Conservation (phyloP, 2,329 filamentous ascomycete species). For the Colletotrichum sp. region DNA sequence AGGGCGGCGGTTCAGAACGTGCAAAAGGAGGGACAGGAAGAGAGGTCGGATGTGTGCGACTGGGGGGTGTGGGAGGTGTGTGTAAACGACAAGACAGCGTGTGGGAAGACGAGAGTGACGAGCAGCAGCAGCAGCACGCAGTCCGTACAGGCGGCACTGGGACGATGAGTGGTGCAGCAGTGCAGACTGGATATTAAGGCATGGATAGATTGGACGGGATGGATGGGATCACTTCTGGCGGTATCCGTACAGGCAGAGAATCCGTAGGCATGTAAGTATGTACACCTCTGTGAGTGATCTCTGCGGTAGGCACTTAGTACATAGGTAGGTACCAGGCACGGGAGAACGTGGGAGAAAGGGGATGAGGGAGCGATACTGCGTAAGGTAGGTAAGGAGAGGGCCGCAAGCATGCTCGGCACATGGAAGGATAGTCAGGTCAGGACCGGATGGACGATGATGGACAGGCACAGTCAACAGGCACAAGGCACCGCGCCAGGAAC, state of each 20-base stretch:
- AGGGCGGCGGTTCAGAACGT: slow-evolving; percentile 17
- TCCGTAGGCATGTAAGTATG: not conserved
- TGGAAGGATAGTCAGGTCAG: not conserved
- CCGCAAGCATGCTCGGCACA: not conserved
- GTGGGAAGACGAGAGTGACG: not conserved
- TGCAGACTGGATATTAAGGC: not conserved
- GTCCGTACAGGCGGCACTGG: not conserved
- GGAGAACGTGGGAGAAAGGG: not conserved
- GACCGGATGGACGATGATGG: not conserved
- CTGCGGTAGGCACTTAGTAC: not conserved
- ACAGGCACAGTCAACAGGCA: not conserved
- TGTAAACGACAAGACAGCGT: not conserved
- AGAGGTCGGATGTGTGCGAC: not conserved
- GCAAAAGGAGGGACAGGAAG: slow-evolving; percentile 11
- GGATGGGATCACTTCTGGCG: not conserved
- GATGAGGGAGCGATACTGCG: not conserved
- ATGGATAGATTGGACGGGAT: not conserved
- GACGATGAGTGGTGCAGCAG: not conserved
- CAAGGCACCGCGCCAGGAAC: slow-evolving; percentile 1
- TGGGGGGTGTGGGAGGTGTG: not conserved
- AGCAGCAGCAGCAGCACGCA: not conserved
- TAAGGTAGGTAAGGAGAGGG: not conserved
- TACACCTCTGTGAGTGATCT: not conserved
- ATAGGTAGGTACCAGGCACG: not conserved
- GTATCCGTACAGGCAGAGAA: not conserved